Conservation (phyloP, 371 early-diverging fungal species). For the Mortierella sp. region DNA sequence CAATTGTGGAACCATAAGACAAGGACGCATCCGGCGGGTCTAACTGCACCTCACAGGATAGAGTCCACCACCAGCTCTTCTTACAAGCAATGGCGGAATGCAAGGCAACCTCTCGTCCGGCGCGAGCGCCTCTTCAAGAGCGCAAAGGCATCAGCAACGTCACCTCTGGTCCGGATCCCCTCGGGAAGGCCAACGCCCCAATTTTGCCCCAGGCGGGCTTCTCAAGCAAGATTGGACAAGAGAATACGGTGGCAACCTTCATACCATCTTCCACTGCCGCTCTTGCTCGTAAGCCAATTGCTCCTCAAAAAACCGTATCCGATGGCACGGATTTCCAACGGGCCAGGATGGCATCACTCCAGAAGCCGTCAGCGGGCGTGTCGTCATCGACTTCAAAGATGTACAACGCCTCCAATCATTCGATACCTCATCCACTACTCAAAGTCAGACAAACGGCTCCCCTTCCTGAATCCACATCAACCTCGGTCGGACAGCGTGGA, state of each 20-base stretch:
- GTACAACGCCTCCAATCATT: background rate
- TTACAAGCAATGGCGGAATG: constrained; percentile 24
- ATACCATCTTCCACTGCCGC: background rate
- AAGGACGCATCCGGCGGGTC: background rate
- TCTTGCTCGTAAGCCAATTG: background rate
- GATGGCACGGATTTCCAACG: constrained; percentile 15
- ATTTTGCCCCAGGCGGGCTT: background rate
- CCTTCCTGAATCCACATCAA: background rate
- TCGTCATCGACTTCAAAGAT: background rate
- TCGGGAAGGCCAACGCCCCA: background rate
- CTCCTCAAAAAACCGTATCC: background rate
- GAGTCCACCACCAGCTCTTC: background rate
- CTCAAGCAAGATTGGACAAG: constrained; percentile 15
- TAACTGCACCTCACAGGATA: background rate
- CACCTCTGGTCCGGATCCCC: background rate
- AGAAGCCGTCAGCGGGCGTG: constrained; percentile 9
- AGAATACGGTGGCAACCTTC: background rate
- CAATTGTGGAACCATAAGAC: background rate
- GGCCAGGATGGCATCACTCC: constrained; percentile 24
- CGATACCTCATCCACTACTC: background rate
- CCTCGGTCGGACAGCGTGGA: background rate
- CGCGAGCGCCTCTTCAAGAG: constrained; percentile 25
- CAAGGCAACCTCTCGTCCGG: constrained; percentile 4
- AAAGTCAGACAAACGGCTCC: background rate
- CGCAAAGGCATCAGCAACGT: constrained; percentile 2